Base-by-base conservation (phyloP, 306 rosid genomes). In the Sophora flavescens region DNA sequence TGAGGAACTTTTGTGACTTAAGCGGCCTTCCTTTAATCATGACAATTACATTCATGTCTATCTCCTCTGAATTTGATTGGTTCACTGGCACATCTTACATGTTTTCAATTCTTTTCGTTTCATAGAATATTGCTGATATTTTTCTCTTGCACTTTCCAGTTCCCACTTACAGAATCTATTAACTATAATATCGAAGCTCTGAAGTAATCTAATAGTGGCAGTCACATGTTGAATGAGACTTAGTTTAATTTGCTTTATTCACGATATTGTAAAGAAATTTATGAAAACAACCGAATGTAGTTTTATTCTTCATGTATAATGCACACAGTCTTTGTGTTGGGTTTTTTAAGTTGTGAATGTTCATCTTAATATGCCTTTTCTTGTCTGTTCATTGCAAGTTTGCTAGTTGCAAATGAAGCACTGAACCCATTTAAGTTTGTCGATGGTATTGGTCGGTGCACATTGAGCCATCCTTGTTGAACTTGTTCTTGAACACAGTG, bases 401-500 rank as follows among this genome's bases (percentile, higher is more conserved):
- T 69, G 18, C 36, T 63, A 17, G 63, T 36, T 35, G 51, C 63
- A 58, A 35, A 47, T 78, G 62, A 42, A 66, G 59, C 67, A 16
- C 28, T 71, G 45, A 53, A 56, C 52, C 62, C 48, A 12, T 63
- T 42, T 58, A 68, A 6, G 16, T 1, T 33, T 45, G 41, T 32
- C 2, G 58, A 72, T 41, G 36, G 35, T 58, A 18, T 33, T 52
- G 48, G 65, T 60, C 45, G 1, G 63, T 36, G 38, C 63, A 12
- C 26, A 18, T 15, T 4, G 6, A 64, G 45, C 57, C 35, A 39
- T 39, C 18, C 66, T 51, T 70, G 51, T 14, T 28, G 22, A 1
- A 74, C 68, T 51, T 82, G 61, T 63, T 73, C 60, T 68, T 32
- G 61, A 78, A 53, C 59, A 54, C 56, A 1, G 11, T 17, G 52